These are phyloP conservation scores for Senna siamea DNA, from an alignment of 306 rosid genomes.

Conservation along the genomic window DNA sequence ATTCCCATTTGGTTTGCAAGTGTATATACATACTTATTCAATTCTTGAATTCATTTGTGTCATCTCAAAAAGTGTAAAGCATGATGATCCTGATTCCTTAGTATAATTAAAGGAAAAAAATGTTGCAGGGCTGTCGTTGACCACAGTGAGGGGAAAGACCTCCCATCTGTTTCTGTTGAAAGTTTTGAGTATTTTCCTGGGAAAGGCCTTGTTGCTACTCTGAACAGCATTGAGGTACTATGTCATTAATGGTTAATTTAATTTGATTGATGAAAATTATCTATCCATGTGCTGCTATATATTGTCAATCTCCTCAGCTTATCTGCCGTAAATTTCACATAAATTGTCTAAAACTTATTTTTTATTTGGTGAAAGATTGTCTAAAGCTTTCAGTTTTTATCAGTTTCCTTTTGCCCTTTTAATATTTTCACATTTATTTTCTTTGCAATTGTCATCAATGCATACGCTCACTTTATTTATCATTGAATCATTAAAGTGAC, in stretches of 20 bases:
- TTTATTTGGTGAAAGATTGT: background rate
- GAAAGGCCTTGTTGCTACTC: conserved; percentile 87
- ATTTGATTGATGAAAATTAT: conserved; percentile 34
- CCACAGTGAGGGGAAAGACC: conserved; percentile 91
- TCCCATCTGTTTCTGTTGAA: conserved; percentile 91
- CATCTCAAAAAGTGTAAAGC: conserved; percentile 33
- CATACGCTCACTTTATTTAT: conserved; percentile 13
- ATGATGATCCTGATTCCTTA: background rate
- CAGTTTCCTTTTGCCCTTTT: conserved; percentile 7
- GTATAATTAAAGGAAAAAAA: conserved; percentile 4
- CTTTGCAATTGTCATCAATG: conserved; percentile 16
- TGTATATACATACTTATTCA: conserved; percentile 6
- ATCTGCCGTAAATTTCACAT: conserved; percentile 20
- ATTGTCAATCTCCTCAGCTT: conserved; percentile 34
- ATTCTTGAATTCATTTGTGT: conserved; percentile 32
- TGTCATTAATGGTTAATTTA: conserved; percentile 13
- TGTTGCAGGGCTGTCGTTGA: conserved; percentile 95
- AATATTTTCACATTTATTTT: conserved; percentile 13
- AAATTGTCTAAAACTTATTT: background rate
- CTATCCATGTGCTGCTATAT: conserved; percentile 7
- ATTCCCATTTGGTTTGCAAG: conserved; percentile 10
- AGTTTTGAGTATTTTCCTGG: conserved; percentile 97
- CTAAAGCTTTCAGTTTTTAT: background rate
- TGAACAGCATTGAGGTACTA: conserved; percentile 73
- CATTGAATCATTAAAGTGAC: conserved; percentile 2